Evolutionary conservation across 306 rosid species (phyloP).

Genomic region (Rosa rugosa): DNA sequence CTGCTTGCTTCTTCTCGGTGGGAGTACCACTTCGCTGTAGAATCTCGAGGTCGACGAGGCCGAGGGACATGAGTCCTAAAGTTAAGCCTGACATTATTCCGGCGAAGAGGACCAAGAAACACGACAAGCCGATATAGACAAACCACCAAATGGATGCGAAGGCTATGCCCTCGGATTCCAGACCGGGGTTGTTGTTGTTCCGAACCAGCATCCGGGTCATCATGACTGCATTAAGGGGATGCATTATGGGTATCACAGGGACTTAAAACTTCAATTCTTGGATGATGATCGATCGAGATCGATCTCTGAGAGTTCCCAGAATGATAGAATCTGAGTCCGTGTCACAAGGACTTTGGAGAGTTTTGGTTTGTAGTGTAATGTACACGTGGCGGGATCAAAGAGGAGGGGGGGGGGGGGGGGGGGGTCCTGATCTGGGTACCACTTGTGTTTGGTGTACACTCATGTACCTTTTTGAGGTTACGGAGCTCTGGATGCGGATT

Average conservation of each 20-base stretch:
- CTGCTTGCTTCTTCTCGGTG: slow-evolving; percentile 85
- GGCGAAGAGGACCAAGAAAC: slow-evolving; percentile 70
- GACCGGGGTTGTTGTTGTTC: slow-evolving; percentile 20
- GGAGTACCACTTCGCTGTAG: slow-evolving; percentile 84
- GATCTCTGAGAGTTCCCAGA: not conserved
- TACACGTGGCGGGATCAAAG: slow-evolving; percentile 15
- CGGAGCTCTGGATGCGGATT: too few relatives aligned
- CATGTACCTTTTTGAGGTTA: too few relatives aligned
- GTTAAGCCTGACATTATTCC: slow-evolving; percentile 98
- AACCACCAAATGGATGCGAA: slow-evolving; percentile 75
- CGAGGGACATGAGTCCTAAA: slow-evolving; percentile 94
- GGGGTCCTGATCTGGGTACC: not conserved
- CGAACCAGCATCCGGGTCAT: slow-evolving; percentile 58
- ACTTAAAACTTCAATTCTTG: not conserved
- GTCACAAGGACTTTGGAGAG: too few relatives aligned
- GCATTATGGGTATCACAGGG: slow-evolving; percentile 22
- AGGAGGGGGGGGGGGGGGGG: not conserved
- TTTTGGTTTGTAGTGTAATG: not conserved
- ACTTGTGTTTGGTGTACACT: too few relatives aligned
- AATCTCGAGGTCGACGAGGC: slow-evolving; percentile 95
- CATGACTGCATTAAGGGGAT: slow-evolving; percentile 46
- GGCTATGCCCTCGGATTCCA: slow-evolving; percentile 33
- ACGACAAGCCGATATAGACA: slow-evolving; percentile 68
- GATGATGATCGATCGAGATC: slow-evolving; percentile 3
- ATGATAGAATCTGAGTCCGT: slow-evolving; percentile 5